Evolutionary conservation across 345 rosid species (phyloP).

Genomic region (Ceriops zippeliana): DNA sequence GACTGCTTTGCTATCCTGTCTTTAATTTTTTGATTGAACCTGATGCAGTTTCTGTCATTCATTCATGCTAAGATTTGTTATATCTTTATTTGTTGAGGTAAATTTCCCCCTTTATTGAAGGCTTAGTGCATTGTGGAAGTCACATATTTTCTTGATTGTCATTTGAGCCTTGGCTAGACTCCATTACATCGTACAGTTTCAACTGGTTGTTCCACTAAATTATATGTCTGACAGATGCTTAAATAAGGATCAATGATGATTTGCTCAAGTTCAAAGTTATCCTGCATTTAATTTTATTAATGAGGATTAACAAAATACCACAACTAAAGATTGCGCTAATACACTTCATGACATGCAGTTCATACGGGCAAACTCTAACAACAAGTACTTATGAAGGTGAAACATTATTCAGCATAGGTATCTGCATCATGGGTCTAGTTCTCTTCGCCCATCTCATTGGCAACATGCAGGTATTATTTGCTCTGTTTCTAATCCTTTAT

Average conservation of each 20-base stretch:
- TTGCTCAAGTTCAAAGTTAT: too few species aligned
- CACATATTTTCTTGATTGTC: too few species aligned
- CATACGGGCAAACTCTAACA: constrained; percentile 71
- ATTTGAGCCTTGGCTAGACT: too few species aligned
- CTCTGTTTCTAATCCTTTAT: background rate
- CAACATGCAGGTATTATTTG: constrained; percentile 62
- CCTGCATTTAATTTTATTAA: too few species aligned
- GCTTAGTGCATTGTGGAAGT: background rate
- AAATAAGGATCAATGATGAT: too few species aligned
- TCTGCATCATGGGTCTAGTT: constrained; percentile 67
- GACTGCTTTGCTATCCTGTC: background rate
- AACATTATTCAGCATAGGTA: constrained; percentile 55
- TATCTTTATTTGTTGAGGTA: background rate
- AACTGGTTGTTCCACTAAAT: too few species aligned
- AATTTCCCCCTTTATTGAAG: background rate
- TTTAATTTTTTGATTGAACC: background rate
- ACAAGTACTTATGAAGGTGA: constrained; percentile 56
- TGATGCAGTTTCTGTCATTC: background rate
- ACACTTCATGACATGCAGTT: constrained; percentile 41
- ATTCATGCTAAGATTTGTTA: background rate
- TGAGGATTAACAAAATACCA: too few species aligned
- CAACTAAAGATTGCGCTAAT: background rate
- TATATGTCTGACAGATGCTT: too few species aligned
- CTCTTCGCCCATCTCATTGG: constrained; percentile 87
- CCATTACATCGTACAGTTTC: too few species aligned